Evolutionary conservation across 345 rosid genomes (phyloP).

Genomic region (Pugionium dolabratum): DNA sequence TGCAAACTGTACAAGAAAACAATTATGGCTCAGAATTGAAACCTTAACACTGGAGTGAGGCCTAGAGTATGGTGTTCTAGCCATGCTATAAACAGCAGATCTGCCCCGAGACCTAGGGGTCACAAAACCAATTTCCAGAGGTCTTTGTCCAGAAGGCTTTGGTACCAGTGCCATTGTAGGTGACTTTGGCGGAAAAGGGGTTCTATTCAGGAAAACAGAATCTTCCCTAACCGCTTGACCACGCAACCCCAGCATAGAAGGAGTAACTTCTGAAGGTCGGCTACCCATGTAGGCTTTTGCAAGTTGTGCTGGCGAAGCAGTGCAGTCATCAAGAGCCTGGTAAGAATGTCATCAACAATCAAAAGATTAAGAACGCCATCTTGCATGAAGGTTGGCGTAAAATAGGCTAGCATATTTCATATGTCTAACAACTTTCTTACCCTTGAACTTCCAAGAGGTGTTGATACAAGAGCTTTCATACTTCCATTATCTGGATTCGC

Average conservation of each 20-base stretch:
- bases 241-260: slow-evolving; percentile 51
- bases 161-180: slow-evolving; percentile 56
- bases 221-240: slow-evolving; percentile 53
- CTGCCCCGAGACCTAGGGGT: slow-evolving; percentile 84
- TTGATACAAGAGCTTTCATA: slow-evolving; percentile 42
- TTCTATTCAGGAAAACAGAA: slow-evolving; percentile 43
- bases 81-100: slow-evolving; percentile 92
- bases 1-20: slow-evolving; percentile 4
- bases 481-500: slow-evolving; percentile 44
- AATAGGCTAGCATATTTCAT: slow-evolving; percentile 1
- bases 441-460: slow-evolving; percentile 49
- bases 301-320: slow-evolving; percentile 88
- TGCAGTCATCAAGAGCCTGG: slow-evolving; percentile 73
- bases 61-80: slow-evolving; percentile 82
- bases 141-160: slow-evolving; percentile 48
- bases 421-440: slow-evolving; percentile 42
- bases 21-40: slow-evolving; percentile 8
- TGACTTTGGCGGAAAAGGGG: slow-evolving; percentile 46
- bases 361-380: slow-evolving; percentile 13
- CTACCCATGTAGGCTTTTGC: slow-evolving; percentile 95
- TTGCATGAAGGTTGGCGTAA: slow-evolving; percentile 4
- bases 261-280: slow-evolving; percentile 72
- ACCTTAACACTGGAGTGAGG: slow-evolving; percentile 67
- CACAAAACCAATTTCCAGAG: slow-evolving; percentile 63
- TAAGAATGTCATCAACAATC: slow-evolving; percentile 18